Evolutionary conservation across 148 eudicot genomes (phyloP), one percentile per base, ranked within the genome.

Genomic region (Oxyria digyna): DNA sequence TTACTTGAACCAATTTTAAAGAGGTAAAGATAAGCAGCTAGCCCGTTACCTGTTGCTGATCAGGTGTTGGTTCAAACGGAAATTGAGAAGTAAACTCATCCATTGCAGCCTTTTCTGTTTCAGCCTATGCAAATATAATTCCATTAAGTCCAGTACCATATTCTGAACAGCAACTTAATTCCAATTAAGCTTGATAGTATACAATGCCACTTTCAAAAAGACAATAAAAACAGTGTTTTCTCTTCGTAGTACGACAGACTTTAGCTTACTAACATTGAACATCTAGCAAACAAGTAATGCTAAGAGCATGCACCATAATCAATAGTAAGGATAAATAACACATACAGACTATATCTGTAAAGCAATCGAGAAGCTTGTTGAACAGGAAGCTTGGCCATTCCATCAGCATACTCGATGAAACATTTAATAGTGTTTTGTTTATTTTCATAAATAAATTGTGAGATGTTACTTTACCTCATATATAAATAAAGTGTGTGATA

Each of bases 141-240:
- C 96, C 98, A 93, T 93, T 75, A 93, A 81, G 76, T 93, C 96
- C 52, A 93, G 96, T 68, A 93, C 96, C 98, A 93, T 93, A 76
- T 84, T 93, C 79, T 93, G 98, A 76, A 93, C 86, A 4, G 98
- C 98, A 74, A 93, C 91, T 80, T 83, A n/a, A n/a, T 89, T 71
- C 98, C 98, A 77, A 83, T 93, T 37, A 18, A 18, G 23, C 1
- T 49, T 21, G 24, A 49, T 26, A 49, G 3, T 9, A 49, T 49
- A 49, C 55, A 20, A 50, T 50, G 57, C 27, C 6, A 50, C 3
- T 20, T 50, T 50, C 11, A 50, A 26, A 50, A 50, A 11, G 57
- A 50, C 57, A 50, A 9, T 50, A 11, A 50, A 20, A 21, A 21
- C 57, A 50, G 11, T 27, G 20, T 8, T 50, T 20, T 50, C 24